Evolutionary conservation across 2,329 filamentous ascomycete species (phyloP), one percentile per base, ranked within the genome.

Genomic region (Diaporthe destruens): DNA sequence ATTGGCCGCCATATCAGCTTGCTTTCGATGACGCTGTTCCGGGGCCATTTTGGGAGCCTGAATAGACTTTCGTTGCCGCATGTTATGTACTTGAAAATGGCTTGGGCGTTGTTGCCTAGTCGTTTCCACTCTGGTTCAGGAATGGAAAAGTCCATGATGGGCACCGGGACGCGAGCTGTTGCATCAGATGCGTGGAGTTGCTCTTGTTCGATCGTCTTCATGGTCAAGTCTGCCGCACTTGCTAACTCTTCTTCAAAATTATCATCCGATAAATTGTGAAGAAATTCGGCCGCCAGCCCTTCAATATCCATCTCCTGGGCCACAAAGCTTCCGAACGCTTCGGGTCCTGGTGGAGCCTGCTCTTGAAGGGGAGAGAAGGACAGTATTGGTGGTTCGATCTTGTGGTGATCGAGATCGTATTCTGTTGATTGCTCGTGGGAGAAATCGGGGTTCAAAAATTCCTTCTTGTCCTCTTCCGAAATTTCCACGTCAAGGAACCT

Each of bases 101-200:
- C 70, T 25, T 51, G 63, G 2, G 74, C 34, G 23, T 76, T 71
- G 36, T 71, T 74, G 3, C 74, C 49, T 7, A 74, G 59, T 36
- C 75, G 57, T 18, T 74, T 74, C 79, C 79, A 80, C 36, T 77
- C 76, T 36, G 76, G 75, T 6, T 72, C 69, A 6, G 77, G 72
- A 12, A 77, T 54, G 11, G 75, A 77, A 49, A 80, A 80, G 59
- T 80, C 78, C 73, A 80, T 72, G 18, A 79, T 47, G 0, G 79
- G 79, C n/a, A 80, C 74, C 4, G 70, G n/a, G 8, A 79, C 74
- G 34, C 79, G 75, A n/a, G 74, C 74, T 34, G 72, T 75, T 11
- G 76, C 76, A 47, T 80, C 79, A 8, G 78, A 69, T 16, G 79
- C 76, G 23, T 78, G 69, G 7, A 80, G 75, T 63, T 77, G 75